Evolutionary conservation across 1,284 basidiomycete genomes (phyloP).

Genomic region (Apiotrichum sp.): DNA sequence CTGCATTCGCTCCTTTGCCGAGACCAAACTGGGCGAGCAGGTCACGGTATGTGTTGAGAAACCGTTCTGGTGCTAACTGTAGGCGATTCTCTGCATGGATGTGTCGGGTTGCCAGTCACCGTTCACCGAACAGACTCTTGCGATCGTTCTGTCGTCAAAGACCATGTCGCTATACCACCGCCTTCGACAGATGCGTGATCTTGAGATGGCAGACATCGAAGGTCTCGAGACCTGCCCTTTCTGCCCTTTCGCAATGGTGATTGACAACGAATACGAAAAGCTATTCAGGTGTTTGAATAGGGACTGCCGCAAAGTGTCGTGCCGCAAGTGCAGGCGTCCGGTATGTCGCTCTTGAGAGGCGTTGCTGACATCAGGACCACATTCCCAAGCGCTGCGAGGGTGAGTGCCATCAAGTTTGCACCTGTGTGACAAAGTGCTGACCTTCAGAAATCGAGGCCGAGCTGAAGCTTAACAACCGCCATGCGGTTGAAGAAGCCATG

Average conservation of each 20-base stretch:
- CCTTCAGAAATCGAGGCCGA: conserved; percentile 58
- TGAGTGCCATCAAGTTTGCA: background rate
- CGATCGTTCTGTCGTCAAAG: conserved; percentile 52
- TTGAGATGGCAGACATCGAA: conserved; percentile 59
- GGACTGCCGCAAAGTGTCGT: conserved; percentile 66
- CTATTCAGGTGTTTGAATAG: conserved; percentile 69
- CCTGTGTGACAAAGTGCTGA: too few species aligned
- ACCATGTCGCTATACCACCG: conserved; percentile 65
- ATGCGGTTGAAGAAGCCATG: conserved; percentile 83
- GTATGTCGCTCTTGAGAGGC: conserved; percentile 47
- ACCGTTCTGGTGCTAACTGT: conserved; percentile 15
- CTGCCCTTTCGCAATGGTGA: conserved; percentile 71
- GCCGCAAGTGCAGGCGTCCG: conserved; percentile 65
- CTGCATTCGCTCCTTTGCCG: conserved; percentile 52
- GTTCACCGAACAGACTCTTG: conserved; percentile 63
- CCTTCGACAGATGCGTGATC: conserved; percentile 65
- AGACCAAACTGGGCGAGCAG: conserved; percentile 47
- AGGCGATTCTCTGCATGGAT: conserved; percentile 71
- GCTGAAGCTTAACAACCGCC: conserved; percentile 62
- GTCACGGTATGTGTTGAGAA: conserved; percentile 27
- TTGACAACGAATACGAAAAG: conserved; percentile 70
- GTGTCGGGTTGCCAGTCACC: conserved; percentile 62
- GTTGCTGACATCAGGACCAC: conserved; percentile 57
- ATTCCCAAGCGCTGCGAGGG: conserved; percentile 73
- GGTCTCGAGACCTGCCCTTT: conserved; percentile 75